Conservation (phyloP, 2,329 filamentous ascomycete genomes). For the Rhexocercosporidium sp. region DNA sequence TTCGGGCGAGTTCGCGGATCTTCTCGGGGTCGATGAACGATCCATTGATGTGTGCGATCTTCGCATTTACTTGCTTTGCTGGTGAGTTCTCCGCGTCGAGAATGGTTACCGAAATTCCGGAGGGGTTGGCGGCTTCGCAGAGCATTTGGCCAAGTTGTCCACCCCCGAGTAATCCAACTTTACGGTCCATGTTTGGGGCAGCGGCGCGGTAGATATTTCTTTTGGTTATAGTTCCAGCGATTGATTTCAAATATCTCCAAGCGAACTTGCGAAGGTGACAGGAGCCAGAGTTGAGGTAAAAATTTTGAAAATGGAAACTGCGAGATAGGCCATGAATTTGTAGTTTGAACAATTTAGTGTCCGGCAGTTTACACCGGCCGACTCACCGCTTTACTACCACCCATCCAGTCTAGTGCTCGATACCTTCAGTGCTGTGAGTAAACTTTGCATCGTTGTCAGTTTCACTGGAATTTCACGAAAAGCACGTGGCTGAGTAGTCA, state of each 20-base stretch:
- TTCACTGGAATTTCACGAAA: no score
- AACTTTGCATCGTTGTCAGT: no score
- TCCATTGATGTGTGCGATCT: constrained; percentile 74
- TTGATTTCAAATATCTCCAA: background rate
- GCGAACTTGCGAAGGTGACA: background rate
- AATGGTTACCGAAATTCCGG: constrained; percentile 83
- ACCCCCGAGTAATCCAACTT: constrained; percentile 57
- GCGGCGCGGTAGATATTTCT: no score
- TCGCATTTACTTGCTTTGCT: constrained; percentile 84
- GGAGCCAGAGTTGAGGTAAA: background rate
- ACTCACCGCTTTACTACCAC: background rate
- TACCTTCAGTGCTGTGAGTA: no score
- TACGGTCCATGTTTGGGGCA: constrained; percentile 35
- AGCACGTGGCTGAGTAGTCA: no score
- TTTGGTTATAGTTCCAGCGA: no score
- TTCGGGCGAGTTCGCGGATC: constrained; percentile 77
- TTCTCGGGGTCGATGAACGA: constrained; percentile 85
- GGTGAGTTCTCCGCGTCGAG: constrained; percentile 77
- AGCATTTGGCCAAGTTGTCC: constrained; percentile 94
- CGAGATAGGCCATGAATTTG: background rate
- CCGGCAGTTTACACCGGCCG: background rate
- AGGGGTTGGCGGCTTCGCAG: constrained; percentile 78
- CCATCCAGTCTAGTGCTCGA: background rate
- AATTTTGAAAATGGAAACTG: background rate
- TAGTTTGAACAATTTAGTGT: background rate